A percentile compares a stretch with the other conserved stretches of the same genome.
Conservation (phyloP, 345 rosid species). For the Bretschneidera sinensis region DNA sequence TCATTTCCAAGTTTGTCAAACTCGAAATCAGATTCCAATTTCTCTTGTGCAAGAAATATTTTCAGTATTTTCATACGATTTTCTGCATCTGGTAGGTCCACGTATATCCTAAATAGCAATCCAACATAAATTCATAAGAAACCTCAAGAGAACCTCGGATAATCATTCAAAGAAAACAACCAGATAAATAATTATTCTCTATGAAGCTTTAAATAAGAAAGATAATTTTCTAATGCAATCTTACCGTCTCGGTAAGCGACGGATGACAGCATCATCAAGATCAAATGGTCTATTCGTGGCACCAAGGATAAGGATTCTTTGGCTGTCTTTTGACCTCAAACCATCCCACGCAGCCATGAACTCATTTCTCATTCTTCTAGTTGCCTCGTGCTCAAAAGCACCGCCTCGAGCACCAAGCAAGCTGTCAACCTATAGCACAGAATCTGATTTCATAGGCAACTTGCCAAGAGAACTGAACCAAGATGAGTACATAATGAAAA, state of each 20-base stretch:
- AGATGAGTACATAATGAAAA: neutral
- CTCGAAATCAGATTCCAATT: conserved; percentile 51
- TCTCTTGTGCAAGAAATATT: conserved; percentile 72
- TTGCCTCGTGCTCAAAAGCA: conserved; percentile 90
- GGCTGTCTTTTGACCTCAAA: conserved; percentile 88
- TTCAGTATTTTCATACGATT: conserved; percentile 82
- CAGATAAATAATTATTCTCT: neutral
- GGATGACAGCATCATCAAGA: conserved; percentile 98
- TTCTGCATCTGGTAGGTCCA: conserved; percentile 90
- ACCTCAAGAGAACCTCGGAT: too few relatives aligned
- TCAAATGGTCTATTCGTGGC: conserved; percentile 99
- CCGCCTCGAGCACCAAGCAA: conserved; percentile 98
- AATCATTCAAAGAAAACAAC: conserved; percentile 1
- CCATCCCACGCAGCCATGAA: conserved; percentile 99
- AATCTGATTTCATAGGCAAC: conserved; percentile 4
- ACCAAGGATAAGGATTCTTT: conserved; percentile 92
- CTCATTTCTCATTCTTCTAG: conserved; percentile 98
- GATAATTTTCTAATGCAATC: conserved; percentile 2
- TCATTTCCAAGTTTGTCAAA: conserved; percentile 69
- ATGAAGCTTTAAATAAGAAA: neutral
- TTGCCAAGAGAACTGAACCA: neutral
- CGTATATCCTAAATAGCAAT: conserved; percentile 60
- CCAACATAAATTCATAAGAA: conserved; percentile 15
- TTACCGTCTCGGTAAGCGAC: conserved; percentile 96
- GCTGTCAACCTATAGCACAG: conserved; percentile 71